Percentiles rank a stretch among this genome's conserved stretches.
These are phyloP conservation scores for Aspergillus brasiliensis DNA, from an alignment of 2,329 filamentous ascomycete genomes.

Conservation along the genomic window DNA sequence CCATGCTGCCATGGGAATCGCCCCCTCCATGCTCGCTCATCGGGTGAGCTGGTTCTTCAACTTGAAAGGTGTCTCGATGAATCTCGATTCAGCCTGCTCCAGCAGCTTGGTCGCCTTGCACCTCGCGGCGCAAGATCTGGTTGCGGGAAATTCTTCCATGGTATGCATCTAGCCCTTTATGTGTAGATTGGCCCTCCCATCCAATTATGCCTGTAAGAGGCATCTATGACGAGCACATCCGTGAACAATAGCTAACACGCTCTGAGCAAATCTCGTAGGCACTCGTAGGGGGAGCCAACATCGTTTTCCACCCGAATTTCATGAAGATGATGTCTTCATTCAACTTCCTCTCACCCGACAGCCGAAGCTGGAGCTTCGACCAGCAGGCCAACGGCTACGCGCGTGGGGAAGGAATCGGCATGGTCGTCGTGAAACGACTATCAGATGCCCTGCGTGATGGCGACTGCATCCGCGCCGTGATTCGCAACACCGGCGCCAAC, in stretches of 20 bases:
- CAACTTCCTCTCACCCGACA: constrained; percentile 33
- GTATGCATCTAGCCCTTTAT: neutral
- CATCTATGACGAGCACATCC: neutral
- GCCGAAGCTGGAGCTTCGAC: constrained; percentile 29
- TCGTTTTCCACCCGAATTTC: neutral
- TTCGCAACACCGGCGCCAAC: constrained; percentile 26
- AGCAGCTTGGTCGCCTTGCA: constrained; percentile 1
- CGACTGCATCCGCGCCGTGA: constrained; percentile 33
- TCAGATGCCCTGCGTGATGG: constrained; percentile 21
- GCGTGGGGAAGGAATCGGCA: neutral
- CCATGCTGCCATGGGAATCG: neutral
- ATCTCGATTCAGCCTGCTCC: constrained; percentile 1
- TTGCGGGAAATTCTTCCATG: neutral
- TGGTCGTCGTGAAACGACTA: neutral
- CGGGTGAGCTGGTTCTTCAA: constrained; percentile 4
- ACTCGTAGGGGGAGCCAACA: neutral
- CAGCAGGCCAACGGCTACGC: constrained; percentile 17
- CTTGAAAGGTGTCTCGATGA: neutral
- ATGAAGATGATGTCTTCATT: neutral
- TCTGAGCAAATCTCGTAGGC: neutral
- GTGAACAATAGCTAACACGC: neutral
- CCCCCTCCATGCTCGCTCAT: neutral
- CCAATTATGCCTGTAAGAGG: neutral
- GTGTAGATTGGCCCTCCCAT: no score
- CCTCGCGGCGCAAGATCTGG: neutral